Conservation (phyloP, 805 yeast genomes). For the Middelhovenomyces tepae region DNA sequence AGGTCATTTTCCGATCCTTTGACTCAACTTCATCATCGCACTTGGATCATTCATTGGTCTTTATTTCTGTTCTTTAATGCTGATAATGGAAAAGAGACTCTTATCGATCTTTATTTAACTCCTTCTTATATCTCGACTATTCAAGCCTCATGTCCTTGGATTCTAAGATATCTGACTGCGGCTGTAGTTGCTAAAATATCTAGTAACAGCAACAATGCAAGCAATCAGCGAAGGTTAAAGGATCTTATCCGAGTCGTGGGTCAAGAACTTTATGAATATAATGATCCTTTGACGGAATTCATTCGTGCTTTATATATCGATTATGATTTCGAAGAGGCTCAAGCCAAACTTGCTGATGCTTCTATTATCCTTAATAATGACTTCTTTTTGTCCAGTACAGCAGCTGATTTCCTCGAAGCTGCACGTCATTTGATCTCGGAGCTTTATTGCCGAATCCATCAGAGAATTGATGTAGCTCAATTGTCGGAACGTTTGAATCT, state of each 20-base stretch:
- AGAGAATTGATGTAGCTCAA: conserved; percentile 37
- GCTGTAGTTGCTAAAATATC: conserved; percentile 36
- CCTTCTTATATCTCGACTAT: conserved; percentile 56
- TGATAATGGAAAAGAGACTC: conserved; percentile 42
- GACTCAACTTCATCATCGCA: conserved; percentile 51
- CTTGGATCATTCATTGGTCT: conserved; percentile 65
- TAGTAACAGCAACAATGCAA: conserved; percentile 25
- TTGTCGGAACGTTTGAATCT: conserved; percentile 39
- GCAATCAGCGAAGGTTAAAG: conserved; percentile 44
- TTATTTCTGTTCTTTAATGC: conserved; percentile 52
- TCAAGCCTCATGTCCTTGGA: conserved; percentile 68
- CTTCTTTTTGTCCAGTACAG: conserved; percentile 42
- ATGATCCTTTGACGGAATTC: conserved; percentile 54
- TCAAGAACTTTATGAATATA: conserved; percentile 57
- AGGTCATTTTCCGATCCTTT: conserved; percentile 45
- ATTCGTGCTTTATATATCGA: conserved; percentile 47
- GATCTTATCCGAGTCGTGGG: conserved; percentile 49
- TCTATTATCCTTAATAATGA: conserved; percentile 43
- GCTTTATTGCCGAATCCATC: conserved; percentile 47
- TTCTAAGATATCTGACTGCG: conserved; percentile 53
- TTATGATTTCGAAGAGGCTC: conserved; percentile 49
- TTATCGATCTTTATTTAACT: conserved; percentile 49
- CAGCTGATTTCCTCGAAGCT: conserved; percentile 35
- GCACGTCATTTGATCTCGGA: conserved; percentile 46
- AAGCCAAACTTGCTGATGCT: conserved; percentile 39